phyloP scores from a whole-genome alignment of 768 basidiomycete genomes.

The Cystofilobasidium ferigula region DNA sequence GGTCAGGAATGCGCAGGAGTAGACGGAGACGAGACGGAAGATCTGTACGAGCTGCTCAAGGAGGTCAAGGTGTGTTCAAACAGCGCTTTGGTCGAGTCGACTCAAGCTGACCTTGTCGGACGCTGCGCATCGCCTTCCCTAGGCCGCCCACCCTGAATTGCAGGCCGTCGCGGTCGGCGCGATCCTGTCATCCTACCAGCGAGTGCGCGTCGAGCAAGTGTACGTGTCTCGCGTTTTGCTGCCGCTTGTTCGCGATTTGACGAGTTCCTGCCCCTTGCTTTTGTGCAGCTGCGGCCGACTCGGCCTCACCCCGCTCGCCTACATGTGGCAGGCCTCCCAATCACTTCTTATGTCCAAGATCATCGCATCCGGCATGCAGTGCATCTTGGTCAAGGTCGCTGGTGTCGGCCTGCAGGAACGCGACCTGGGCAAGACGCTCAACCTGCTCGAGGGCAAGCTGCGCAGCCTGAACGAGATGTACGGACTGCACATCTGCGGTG shows the following conservation, averaged over 20 bases:
- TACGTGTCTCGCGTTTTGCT: conserved; percentile 41
- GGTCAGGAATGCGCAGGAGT: conserved; percentile 42
- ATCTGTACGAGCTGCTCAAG: conserved; percentile 61
- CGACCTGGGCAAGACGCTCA: conserved; percentile 68
- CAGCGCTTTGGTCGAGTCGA: neutral
- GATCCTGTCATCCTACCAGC: conserved; percentile 93
- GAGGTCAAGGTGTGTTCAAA: conserved; percentile 56
- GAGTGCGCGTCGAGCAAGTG: conserved; percentile 97
- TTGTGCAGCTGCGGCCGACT: conserved; percentile 66
- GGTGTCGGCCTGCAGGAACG: conserved; percentile 71
- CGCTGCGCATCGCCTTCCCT: neutral
- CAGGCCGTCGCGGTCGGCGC: conserved; percentile 87
- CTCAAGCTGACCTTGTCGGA: neutral
- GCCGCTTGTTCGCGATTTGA: neutral
- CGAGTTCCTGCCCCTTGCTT: neutral
- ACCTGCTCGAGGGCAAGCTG: conserved; percentile 62
- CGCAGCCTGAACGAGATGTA: conserved; percentile 67
- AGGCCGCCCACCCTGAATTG: conserved; percentile 69
- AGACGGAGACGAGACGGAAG: conserved; percentile 88
- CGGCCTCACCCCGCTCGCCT: conserved; percentile 64
- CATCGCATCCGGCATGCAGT: conserved; percentile 65
- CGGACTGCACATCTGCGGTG: conserved; percentile 88
- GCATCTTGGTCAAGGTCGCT: conserved; percentile 86
- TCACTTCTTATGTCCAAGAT: conserved; percentile 73
- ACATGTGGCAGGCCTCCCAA: conserved; percentile 91